phyloP scores from a whole-genome alignment of 2,329 filamentous ascomycete genomes.

The Intubia oerlemansii region DNA sequence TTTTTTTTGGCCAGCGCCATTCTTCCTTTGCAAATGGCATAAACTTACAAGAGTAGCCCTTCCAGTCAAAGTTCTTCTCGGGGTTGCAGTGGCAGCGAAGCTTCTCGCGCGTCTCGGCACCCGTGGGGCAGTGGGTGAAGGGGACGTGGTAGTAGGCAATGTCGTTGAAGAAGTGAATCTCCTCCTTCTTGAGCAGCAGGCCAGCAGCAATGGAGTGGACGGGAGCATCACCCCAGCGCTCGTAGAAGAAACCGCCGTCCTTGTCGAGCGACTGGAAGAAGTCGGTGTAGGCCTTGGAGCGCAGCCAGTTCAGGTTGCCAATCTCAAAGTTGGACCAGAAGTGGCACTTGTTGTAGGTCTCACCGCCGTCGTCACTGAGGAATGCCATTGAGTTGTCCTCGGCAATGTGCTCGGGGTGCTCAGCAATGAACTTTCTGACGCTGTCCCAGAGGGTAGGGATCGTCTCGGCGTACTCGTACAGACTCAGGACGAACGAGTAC shows the following conservation, averaged over 20 bases:
- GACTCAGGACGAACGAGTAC: conserved; percentile 87
- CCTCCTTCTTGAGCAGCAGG: conserved; percentile 72
- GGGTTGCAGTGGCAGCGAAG: conserved; percentile 91
- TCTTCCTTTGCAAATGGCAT: not conserved
- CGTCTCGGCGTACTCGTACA: conserved; percentile 93
- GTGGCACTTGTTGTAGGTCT: conserved; percentile 92
- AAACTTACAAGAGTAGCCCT: conserved; percentile 80
- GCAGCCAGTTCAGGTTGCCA: conserved; percentile 81
- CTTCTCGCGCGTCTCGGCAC: conserved; percentile 62
- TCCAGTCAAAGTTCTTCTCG: conserved; percentile 98
- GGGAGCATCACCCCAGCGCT: conserved; percentile 74
- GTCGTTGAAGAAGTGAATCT: conserved; percentile 97
- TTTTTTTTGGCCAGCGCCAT: too few species aligned
- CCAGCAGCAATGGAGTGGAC: conserved; percentile 93
- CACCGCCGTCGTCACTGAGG: conserved; percentile 75
- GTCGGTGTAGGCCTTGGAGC: conserved; percentile 71
- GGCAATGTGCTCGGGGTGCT: conserved; percentile 71
- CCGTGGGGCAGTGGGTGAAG: conserved; percentile 92
- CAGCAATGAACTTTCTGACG: conserved; percentile 81
- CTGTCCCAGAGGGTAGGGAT: conserved; percentile 94
- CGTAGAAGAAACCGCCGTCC: conserved; percentile 96
- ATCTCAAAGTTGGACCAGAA: conserved; percentile 99
- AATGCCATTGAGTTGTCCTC: conserved; percentile 76
- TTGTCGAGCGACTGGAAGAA: conserved; percentile 76
- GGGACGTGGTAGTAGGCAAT: conserved; percentile 97